These are phyloP conservation scores for Xylaria sp. DNA, from an alignment of 2,329 filamentous ascomycete species.

Conservation along the genomic window DNA sequence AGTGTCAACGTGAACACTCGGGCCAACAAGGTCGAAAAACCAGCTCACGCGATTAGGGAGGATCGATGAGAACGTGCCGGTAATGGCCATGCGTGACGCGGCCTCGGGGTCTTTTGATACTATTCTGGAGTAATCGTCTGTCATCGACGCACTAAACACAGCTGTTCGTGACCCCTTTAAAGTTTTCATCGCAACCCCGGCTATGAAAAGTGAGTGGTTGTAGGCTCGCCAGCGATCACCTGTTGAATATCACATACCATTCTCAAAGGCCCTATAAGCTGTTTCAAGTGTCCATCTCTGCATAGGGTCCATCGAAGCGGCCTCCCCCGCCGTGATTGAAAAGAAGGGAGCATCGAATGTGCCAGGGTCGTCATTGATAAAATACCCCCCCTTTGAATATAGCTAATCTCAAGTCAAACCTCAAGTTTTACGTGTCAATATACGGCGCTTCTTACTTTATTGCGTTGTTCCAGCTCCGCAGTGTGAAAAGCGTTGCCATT, in stretches of 20 bases:
- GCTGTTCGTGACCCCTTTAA: constrained; percentile 49
- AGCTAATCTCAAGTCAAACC: constrained; percentile 41
- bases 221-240: neutral
- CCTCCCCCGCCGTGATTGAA: constrained; percentile 51
- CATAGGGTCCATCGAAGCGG: constrained; percentile 54
- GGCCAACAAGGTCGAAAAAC: constrained; percentile 54
- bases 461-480: constrained; percentile 17
- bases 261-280: constrained; percentile 54
- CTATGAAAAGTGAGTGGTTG: constrained; percentile 38
- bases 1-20: constrained; percentile 54
- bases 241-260: constrained; percentile 42
- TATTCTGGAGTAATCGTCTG: constrained; percentile 53
- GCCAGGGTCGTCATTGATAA: constrained; percentile 51
- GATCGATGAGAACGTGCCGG: constrained; percentile 49
- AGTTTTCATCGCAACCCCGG: constrained; percentile 50
- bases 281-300: constrained; percentile 52
- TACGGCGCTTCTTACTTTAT: constrained; percentile 23
- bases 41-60: constrained; percentile 56
- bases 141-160: constrained; percentile 54
- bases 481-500: constrained; percentile 46
- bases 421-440: neutral
- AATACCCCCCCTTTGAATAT: constrained; percentile 45
- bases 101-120: constrained; percentile 52
- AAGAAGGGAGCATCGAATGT: constrained; percentile 57
- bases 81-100: constrained; percentile 49